Evolutionary conservation across 305 asterid genomes (phyloP), one percentile per base, ranked within the genome.

Genomic region (Andrographis paniculata): DNA sequence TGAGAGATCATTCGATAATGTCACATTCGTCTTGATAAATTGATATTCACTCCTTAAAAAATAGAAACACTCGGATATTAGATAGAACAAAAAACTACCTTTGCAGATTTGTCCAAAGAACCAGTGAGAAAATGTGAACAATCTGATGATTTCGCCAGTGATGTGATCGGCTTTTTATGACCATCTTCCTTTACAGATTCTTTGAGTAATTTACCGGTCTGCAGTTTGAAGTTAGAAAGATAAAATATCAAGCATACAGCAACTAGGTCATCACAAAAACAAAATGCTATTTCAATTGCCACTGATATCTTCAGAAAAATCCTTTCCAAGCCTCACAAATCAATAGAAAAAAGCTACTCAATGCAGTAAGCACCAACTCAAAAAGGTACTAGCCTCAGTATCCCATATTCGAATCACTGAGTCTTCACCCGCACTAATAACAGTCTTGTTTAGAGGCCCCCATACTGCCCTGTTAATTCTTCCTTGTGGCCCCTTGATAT

Each of bases 391-490:
- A 58, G 86, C 95, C 93, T 89, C 95, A 14, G 81, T 55, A 69
- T 89, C 98, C 98, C 95, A 85, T 43, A 85, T 66, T 41, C 95
- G 98, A 52, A 85, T 40, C 11, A 82, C 59, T 23, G 82, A 31
- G 63, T 89, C 98, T 78, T 89, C 95, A 47, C 98, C 98, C 9
- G 73, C 84, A 71, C 94, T 89, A 38, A 89, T 61, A 20, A 89
- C 74, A 20, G 95, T 89, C 59, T 33, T 64, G 73, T 89, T 89
- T 56, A 89, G 65, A 61, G 94, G 95, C 30, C 95, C 95, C 98
- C 97, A 88, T 33, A 84, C 80, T 64, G 94, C 97, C 62, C 94
- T 72, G 60, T 82, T 88, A 48, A 88, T 85, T 71, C 97, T 80
- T 71, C 92, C 94, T 36, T 66, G 76, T 18, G 86, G 87, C 21